Percentiles rank a stretch among this genome's conserved stretches.
Evolutionary conservation across 1,139 yeast genomes (phyloP).

Genomic region (Hemisphaericaspora xylanilytica): DNA sequence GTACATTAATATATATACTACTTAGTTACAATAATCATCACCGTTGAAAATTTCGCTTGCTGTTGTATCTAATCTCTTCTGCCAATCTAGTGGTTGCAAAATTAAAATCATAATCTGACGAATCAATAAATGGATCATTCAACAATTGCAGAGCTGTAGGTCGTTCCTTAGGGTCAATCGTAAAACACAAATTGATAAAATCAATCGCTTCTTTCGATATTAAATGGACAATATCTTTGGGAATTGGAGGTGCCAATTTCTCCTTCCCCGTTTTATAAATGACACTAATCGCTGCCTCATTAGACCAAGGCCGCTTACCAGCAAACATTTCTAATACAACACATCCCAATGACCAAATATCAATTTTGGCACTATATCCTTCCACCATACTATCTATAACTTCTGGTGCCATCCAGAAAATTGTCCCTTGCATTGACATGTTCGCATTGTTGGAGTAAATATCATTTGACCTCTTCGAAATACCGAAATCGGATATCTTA

Average conservation of each 20-base stretch:
- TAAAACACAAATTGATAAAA: constrained; percentile 77
- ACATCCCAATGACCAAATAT: constrained; percentile 92
- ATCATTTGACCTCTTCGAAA: constrained; percentile 82
- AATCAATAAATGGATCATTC: constrained; percentile 56
- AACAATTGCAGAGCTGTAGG: constrained; percentile 81
- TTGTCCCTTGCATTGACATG: constrained; percentile 98
- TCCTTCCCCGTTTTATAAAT: constrained; percentile 72
- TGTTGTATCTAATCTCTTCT: constrained; percentile 29
- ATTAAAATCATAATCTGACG: constrained; percentile 37
- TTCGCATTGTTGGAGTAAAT: constrained; percentile 90
- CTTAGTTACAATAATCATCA: not conserved
- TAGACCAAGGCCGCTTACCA: constrained; percentile 81
- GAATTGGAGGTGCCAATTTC: constrained; percentile 90
- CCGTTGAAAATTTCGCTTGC: constrained; percentile 7
- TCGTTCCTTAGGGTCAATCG: constrained; percentile 73
- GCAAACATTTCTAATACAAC: constrained; percentile 94
- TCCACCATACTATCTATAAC: constrained; percentile 84
- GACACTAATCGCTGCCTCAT: constrained; percentile 75
- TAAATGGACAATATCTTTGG: constrained; percentile 70
- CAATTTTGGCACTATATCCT: constrained; percentile 96
- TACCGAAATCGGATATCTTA: constrained; percentile 96
- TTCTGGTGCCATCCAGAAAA: constrained; percentile 99
- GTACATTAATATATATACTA: constrained; percentile 3
- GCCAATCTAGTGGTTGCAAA: constrained; percentile 69
- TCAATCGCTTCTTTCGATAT: constrained; percentile 58